Conservation (phyloP, 257 asterid genomes). For the Nicotiana noctiflora region DNA sequence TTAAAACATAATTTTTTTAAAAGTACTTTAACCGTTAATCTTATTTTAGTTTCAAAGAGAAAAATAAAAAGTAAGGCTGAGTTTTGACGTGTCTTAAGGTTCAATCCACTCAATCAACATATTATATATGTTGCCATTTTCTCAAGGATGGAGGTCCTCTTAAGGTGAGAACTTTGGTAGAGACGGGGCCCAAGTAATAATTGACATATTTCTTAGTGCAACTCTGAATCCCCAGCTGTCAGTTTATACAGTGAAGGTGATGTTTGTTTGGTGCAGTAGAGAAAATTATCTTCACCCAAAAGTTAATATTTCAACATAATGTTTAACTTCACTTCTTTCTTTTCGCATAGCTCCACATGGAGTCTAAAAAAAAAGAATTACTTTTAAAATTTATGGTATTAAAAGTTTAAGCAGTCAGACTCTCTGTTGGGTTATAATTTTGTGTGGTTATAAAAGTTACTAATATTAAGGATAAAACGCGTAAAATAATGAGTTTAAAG, state of each 20-base stretch:
- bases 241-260: neutral
- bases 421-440: too few species aligned
- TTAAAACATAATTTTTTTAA: neutral
- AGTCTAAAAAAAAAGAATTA: too few species aligned
- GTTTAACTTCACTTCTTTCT: too few species aligned
- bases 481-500: too few species aligned
- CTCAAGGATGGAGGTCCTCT: neutral
- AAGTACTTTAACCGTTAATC: neutral
- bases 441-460: too few species aligned
- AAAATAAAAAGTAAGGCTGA: neutral
- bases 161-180: neutral
- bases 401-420: too few species aligned
- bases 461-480: too few species aligned
- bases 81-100: neutral
- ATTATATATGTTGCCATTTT: neutral
- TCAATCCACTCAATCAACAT: neutral
- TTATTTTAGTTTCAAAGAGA: neutral
- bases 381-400: too few species aligned
- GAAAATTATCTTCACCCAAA: too few species aligned
- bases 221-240: neutral
- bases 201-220: neutral
- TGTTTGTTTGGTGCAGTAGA: too few species aligned
- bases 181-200: neutral
- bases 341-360: too few species aligned
- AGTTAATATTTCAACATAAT: too few species aligned